Percentiles rank a stretch among this genome's conserved stretches.
These are phyloP conservation scores for Rhododendron ferrugineum DNA, from an alignment of 148 eudicot genomes.

Conservation along the genomic window DNA sequence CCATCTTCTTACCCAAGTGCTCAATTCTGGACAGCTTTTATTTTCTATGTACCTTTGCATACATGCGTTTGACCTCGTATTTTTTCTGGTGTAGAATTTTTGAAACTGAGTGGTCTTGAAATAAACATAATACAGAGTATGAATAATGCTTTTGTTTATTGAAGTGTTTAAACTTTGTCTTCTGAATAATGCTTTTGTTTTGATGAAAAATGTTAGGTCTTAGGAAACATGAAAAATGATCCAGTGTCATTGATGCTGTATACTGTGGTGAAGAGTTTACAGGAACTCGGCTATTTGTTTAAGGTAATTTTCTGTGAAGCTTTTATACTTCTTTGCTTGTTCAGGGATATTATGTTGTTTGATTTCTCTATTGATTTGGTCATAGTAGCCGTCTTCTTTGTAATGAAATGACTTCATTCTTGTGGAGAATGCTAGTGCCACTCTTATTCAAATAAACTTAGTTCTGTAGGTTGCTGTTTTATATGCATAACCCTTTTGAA, in stretches of 20 bases:
- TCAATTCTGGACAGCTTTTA: background rate
- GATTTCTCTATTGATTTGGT: background rate
- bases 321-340: background rate
- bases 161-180: background rate
- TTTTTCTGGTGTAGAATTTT: background rate
- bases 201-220: conserved; percentile 42
- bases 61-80: background rate
- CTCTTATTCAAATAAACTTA: background rate
- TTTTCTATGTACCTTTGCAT: background rate
- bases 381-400: background rate
- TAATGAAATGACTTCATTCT: background rate
- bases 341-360: background rate
- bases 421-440: background rate
- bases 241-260: conserved; percentile 67
- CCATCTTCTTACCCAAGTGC: background rate
- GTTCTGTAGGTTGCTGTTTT: background rate
- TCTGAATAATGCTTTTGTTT: conserved; percentile 11
- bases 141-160: background rate
- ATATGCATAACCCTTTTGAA: background rate
- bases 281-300: conserved; percentile 56
- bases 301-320: conserved; percentile 43
- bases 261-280: conserved; percentile 70
- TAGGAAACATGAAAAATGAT: conserved; percentile 70
- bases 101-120: background rate
- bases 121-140: background rate